Percentiles rank a stretch among this genome's conserved stretches.
phyloP scores from a whole-genome alignment of 2,329 filamentous ascomycete genomes.

The Beauveria varroae region DNA sequence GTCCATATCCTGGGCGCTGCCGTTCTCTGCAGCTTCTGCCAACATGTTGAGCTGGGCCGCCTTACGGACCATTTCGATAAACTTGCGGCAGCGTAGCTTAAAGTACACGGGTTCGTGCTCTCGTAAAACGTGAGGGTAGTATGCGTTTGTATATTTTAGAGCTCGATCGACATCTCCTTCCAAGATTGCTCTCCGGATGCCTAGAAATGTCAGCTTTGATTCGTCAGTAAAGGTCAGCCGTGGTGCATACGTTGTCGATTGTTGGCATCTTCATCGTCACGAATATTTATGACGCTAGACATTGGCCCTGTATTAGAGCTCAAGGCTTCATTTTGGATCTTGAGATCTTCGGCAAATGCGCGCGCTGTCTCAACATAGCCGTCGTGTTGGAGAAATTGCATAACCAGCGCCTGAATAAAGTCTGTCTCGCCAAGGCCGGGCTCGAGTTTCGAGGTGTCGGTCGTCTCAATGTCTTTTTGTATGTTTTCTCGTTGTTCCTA shows the following conservation, averaged over 20 bases:
- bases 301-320: conserved; percentile 46
- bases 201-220: conserved; percentile 35
- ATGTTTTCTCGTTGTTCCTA: conserved; percentile 56
- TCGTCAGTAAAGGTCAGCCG: too few species aligned
- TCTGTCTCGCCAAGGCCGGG: conserved; percentile 63
- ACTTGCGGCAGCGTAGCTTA: conserved; percentile 79
- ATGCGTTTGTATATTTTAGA: conserved; percentile 69
- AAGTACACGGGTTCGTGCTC: conserved; percentile 83
- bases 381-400: conserved; percentile 89
- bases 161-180: conserved; percentile 90
- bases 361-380: conserved; percentile 90
- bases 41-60: conserved; percentile 56
- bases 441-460: conserved; percentile 53
- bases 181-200: conserved; percentile 78
- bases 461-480: conserved; percentile 49
- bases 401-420: conserved; percentile 70
- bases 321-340: conserved; percentile 63
- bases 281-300: conserved; percentile 56
- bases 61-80: conserved; percentile 85
- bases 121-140: conserved; percentile 73
- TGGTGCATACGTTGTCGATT: conserved; percentile 67
- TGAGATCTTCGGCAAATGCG: conserved; percentile 78
- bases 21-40: conserved; percentile 31
- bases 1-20: conserved; percentile 44
- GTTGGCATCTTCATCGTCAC: conserved; percentile 78